Base-by-base conservation (phyloP, 768 basidiomycete genomes). In the Collybia sp. region DNA sequence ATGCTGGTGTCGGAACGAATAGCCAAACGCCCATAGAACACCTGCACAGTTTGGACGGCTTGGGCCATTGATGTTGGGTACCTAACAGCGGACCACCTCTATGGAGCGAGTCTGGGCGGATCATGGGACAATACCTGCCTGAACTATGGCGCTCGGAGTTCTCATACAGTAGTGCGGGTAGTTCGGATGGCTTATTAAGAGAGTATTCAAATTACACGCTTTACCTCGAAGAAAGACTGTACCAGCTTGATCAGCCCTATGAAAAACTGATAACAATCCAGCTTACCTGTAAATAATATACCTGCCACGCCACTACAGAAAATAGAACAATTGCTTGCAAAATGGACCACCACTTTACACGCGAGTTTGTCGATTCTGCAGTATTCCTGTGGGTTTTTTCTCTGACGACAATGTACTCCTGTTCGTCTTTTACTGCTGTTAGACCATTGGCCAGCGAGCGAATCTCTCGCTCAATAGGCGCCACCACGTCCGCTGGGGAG, bases 291-390 rank as follows among this genome's bases (percentile, higher is more conserved):
- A 99, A 74, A 69, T 97, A 97, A 68, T 93, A 96, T 47, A 99
- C 80, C 67, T 99, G 96, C 94, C 94, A 98, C 37, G 80, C 94
- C 45, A 96, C 94, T 0, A 96, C 87, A 2, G 81, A 73, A 59
- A 97, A 88, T 46, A 98, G 70, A 16, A 98, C 87, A 34, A 89
- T 60, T 3, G 88, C 77, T 64, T 99, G 96, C 6, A 93, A 62
- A 50, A 99, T 84, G 2, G 93, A 94, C 96, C 96, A 99, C 93
- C 93, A 98, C 70, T 97, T 98, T 44, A 99, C 95, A 33, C 96
- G 83, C 33, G 87, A 79, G 62, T 98, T 98, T 15, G 90, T 91
- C 1, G 80, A 95, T 73, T 89, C 90, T 8, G 91, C 86, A 42
- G 96, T 99, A 63, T 98, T 91, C 45, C 96, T 76, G 65, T 99